A percentile compares a stretch with the other conserved stretches of the same genome.
phyloP scores from a whole-genome alignment of 495 filamentous ascomycete species.

The Acidiella bohemica region DNA sequence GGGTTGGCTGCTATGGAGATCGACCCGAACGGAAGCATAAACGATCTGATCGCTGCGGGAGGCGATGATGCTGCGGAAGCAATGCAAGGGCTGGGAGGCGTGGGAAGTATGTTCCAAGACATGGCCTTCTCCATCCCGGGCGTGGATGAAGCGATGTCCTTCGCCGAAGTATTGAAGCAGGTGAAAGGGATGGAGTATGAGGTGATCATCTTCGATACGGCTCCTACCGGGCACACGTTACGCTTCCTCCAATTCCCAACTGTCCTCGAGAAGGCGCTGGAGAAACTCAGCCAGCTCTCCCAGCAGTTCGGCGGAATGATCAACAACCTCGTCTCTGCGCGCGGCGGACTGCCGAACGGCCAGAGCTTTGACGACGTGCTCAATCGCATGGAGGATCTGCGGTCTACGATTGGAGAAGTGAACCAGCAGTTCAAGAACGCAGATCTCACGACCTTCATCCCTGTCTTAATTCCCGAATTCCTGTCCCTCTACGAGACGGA shows the following conservation, averaged over 20 bases:
- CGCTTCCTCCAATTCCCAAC: slow-evolving; percentile 98
- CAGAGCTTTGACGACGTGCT: slow-evolving; percentile 83
- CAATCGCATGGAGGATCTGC: slow-evolving; percentile 82
- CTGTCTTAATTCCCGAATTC: slow-evolving; percentile 97
- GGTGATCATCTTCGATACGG: slow-evolving; percentile 97
- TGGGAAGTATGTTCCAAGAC: slow-evolving; percentile 65
- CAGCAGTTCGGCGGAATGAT: slow-evolving; percentile 92
- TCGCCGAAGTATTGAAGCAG: slow-evolving; percentile 96
- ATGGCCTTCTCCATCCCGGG: slow-evolving; percentile 73
- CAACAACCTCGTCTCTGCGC: slow-evolving; percentile 73
- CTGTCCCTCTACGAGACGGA: slow-evolving; percentile 95
- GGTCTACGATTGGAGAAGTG: slow-evolving; percentile 86
- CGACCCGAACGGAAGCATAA: slow-evolving; percentile 94
- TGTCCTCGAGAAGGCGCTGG: slow-evolving; percentile 93
- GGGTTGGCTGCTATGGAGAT: slow-evolving; percentile 99
- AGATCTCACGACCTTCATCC: slow-evolving; percentile 92
- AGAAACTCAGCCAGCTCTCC: slow-evolving; percentile 88
- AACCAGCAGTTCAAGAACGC: slow-evolving; percentile 97
- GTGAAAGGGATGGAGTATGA: slow-evolving; percentile 99
- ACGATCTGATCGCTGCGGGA: slow-evolving; percentile 75
- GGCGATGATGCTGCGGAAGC: slow-evolving; percentile 60
- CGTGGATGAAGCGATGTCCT: slow-evolving; percentile 99
- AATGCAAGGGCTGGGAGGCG: slow-evolving; percentile 47
- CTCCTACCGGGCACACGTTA: slow-evolving; percentile 95
- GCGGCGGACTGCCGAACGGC: slow-evolving; percentile 77